phyloP scores from a whole-genome alignment of 2,329 filamentous ascomycete genomes.

The Mycosphaerella arachidis region DNA sequence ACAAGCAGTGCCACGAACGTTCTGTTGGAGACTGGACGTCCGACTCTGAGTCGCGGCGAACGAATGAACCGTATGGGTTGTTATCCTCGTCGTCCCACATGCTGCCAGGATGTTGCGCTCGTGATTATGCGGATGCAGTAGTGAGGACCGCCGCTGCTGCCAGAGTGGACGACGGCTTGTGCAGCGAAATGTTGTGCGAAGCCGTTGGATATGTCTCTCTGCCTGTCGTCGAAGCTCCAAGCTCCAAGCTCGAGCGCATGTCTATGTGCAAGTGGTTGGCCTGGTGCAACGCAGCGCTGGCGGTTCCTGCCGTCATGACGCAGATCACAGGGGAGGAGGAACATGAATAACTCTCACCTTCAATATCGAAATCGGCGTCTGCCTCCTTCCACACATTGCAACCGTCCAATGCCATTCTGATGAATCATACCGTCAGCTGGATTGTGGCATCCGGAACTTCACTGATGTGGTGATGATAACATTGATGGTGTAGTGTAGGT shows the following conservation, averaged over 20 bases:
- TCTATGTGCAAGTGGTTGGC: too few species aligned
- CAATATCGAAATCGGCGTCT: neutral
- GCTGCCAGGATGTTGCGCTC: conserved; percentile 26
- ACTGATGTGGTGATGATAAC: neutral
- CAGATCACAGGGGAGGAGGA: neutral
- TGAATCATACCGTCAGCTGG: neutral
- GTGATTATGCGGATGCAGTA: neutral
- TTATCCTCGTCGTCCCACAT: conserved; percentile 99
- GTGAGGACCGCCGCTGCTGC: neutral
- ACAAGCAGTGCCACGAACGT: conserved; percentile 19
- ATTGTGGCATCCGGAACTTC: neutral
- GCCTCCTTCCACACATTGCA: neutral
- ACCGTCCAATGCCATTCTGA: neutral
- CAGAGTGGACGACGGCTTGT: neutral
- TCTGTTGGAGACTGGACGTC: conserved; percentile 40
- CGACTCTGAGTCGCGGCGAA: conserved; percentile 76
- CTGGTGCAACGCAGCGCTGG: neutral
- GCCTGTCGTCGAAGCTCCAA: neutral
- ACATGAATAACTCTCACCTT: neutral
- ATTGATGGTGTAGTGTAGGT: neutral
- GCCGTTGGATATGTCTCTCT: neutral
- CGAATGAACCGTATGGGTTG: conserved; percentile 94
- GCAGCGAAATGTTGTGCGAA: neutral
- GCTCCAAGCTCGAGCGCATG: neutral
- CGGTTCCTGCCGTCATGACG: conserved; percentile 7